These are phyloP conservation scores for Musa schizocarpa DNA, from an alignment of 176 grass and related monocot genomes.

Conservation along the genomic window DNA sequence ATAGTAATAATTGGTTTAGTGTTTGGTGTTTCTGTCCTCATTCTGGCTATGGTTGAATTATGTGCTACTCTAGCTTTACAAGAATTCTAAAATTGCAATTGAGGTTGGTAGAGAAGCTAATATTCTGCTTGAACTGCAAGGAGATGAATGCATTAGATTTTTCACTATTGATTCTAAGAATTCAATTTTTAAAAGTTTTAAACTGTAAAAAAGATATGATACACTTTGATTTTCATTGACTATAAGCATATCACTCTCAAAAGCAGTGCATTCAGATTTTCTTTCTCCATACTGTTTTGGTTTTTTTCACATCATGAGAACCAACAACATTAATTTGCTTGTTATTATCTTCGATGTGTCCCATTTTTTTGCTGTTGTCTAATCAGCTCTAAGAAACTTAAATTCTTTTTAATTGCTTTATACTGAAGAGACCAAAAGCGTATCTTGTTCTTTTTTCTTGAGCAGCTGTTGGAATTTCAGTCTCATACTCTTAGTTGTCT, in stretches of 20 bases:
- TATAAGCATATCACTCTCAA: too few relatives aligned
- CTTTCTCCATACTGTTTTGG: not conserved
- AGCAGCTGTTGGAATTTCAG: not conserved
- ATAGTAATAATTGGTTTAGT: not conserved
- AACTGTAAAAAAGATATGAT: too few relatives aligned
- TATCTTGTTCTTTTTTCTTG: not conserved
- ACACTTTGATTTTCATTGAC: too few relatives aligned
- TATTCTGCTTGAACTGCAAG: not conserved
- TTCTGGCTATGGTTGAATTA: not conserved
- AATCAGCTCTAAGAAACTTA: not conserved
- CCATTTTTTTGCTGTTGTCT: not conserved
- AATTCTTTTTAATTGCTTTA: not conserved
- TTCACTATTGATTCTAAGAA: too few relatives aligned
- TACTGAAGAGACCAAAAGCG: not conserved
- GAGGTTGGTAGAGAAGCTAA: not conserved
- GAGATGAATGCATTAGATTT: not conserved
- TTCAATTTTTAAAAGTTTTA: too few relatives aligned
- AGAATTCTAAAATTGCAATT: not conserved
- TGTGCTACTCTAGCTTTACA: not conserved
- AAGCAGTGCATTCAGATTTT: not conserved
- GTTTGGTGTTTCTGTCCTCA: not conserved
- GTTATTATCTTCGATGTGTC: too few relatives aligned
- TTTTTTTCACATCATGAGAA: not conserved
- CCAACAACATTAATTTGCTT: not conserved
- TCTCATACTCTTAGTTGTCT: too few relatives aligned